Conservation (phyloP, 2,329 filamentous ascomycete species). For the Pseudophaeomoniella oleicola region DNA sequence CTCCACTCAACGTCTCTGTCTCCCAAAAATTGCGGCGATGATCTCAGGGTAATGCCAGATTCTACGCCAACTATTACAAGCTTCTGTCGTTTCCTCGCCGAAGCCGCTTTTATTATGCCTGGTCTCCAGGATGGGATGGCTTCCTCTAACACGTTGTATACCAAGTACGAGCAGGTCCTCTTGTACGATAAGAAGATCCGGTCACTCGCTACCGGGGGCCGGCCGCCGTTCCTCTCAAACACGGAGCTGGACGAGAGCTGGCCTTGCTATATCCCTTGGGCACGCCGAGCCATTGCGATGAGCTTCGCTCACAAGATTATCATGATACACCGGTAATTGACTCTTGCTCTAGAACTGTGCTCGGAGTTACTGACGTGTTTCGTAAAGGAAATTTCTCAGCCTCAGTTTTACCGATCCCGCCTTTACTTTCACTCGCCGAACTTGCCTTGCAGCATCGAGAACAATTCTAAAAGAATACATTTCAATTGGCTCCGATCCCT, state of each 20-base stretch:
- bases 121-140: slow-evolving; percentile 23
- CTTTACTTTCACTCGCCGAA: slow-evolving; percentile 28
- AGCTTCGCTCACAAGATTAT: slow-evolving; percentile 29
- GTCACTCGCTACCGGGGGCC: slow-evolving; percentile 15
- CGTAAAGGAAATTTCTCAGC: slow-evolving; percentile 26
- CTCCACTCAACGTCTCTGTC: slow-evolving; percentile 19
- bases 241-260: slow-evolving; percentile 19
- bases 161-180: slow-evolving; percentile 25
- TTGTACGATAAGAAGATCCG: slow-evolving; percentile 25
- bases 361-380: too few relatives aligned
- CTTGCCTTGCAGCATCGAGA: slow-evolving; percentile 24
- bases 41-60: slow-evolving; percentile 8
- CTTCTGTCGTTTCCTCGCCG: slow-evolving; percentile 22
- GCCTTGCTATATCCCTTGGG: slow-evolving; percentile 27
- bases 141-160: slow-evolving; percentile 19
- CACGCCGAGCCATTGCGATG: slow-evolving; percentile 21
- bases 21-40: slow-evolving; percentile 23
- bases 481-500: slow-evolving; percentile 16
- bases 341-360: too few relatives aligned
- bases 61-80: slow-evolving; percentile 17
- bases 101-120: slow-evolving; percentile 22
- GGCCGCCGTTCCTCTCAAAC: slow-evolving; percentile 21
- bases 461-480: slow-evolving; percentile 25
- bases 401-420: slow-evolving; percentile 25
- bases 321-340: slow-evolving; percentile 21